phyloP scores from a whole-genome alignment of 2,329 filamentous ascomycete genomes.

The Aspergillus fumigatus region DNA sequence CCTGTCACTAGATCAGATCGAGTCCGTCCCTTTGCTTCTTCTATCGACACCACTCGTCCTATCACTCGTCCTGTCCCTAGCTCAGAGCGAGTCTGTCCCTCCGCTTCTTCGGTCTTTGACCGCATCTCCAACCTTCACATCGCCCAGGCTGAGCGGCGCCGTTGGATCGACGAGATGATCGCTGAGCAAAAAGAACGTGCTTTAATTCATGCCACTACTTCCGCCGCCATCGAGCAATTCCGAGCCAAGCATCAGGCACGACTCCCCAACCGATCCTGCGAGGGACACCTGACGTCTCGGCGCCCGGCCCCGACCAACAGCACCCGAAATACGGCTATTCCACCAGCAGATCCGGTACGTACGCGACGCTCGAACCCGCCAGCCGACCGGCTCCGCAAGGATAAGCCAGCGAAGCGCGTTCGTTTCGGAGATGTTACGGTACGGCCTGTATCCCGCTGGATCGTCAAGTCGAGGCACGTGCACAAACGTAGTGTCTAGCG shows the following conservation, averaged over 20 bases:
- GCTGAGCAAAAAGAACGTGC: neutral
- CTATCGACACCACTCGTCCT: too few species aligned
- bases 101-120: neutral
- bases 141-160: neutral
- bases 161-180: neutral
- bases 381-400: constrained; percentile 10
- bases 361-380: constrained; percentile 10
- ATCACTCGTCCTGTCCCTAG: neutral
- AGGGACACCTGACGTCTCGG: constrained; percentile 6
- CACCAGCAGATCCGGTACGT: constrained; percentile 1
- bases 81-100: neutral
- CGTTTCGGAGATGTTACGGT: constrained; percentile 22
- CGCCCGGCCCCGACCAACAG: neutral
- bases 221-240: neutral
- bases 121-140: neutral
- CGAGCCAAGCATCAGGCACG: neutral
- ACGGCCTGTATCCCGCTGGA: constrained; percentile 23
- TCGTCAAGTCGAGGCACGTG: constrained; percentile 19
- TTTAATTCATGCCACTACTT: neutral
- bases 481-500: neutral
- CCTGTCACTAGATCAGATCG: too few species aligned
- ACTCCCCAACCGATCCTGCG: constrained; percentile 2
- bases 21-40: too few species aligned
- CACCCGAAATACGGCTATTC: neutral
- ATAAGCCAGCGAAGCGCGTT: constrained; percentile 17